Base-by-base conservation (phyloP, 2,329 filamentous ascomycete genomes). In the Paecilomyces dactylethromorphus region DNA sequence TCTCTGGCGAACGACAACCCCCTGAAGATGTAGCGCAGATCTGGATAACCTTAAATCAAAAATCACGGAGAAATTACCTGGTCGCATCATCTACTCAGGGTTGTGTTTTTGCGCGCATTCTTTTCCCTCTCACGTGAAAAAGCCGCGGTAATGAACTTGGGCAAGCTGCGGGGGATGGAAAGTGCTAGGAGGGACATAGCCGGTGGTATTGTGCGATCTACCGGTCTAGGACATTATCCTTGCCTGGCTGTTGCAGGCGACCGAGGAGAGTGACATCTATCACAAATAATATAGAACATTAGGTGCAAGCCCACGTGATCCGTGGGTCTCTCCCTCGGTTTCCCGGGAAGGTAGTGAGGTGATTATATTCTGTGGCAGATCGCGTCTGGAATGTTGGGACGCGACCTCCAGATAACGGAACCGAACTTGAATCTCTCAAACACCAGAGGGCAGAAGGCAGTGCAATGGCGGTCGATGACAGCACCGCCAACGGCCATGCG, bases 401-500 rank as follows among this genome's bases (percentile, higher is more conserved):
- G 35, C 35, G 35, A 39, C 15, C 39, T 45, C n/a, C n/a, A 18
- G 39, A 8, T n/a, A 18, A 45, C 15, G 39, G 7, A 18, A 45
- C 39, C 4, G 39, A 45, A 45, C 15, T 45, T 8, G 15, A n/a
- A n/a, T 45, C 3, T 18, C 39, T 45, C 18, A 18, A 18, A 10
- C 15, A 45, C 39, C 39, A n/a, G 39, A 45, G 15, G 8, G 39
- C 21, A n/a, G 13, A 45, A 45, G 21, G 18, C 7, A 18, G n/a
- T 18, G 18, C n/a, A 18, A 45, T 45, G 39, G 39, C 39, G 10
- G n/a, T n/a, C 18, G 11, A 15, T 15, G 15, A 45, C n/a, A 45
- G 4, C 39, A 63, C 21, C 31, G 64, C 61, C 58, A 63, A 68
- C 60, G 58, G 56, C 32, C 63, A 62, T 49, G 59, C 21, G 51